Base-by-base conservation (phyloP, 2,329 filamentous ascomycete genomes). In the Lecanoromycetidae sp. region DNA sequence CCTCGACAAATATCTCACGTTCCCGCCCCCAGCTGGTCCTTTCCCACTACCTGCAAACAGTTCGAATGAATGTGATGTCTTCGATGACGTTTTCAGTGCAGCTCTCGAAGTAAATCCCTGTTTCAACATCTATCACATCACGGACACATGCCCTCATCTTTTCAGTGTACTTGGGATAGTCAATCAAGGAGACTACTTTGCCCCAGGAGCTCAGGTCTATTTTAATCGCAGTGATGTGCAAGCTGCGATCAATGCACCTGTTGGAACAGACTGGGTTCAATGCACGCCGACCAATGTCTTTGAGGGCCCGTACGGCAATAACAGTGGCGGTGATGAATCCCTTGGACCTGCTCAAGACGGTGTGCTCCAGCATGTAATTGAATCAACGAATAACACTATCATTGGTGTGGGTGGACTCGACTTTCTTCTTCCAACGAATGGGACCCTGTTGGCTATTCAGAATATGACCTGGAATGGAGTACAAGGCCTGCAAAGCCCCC, bases 91-190 rank as follows among this genome's bases (percentile, higher is more conserved):
- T 25, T 67, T 66, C 55, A 54, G 68, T 0, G 80, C 77, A 25
- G 72, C 73, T 6, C 52, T 68, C 4, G 58, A 66, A 1, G 62
- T 76, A 27, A 91, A 91, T 64, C 85, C 85, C 0, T 91, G 86
- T 67, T 93, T 80, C 63, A 76, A 83, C 59, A 67, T 80, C 4
- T 86, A 85, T 62, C 73, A 80, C 42, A 74, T 90, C 12, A 76
- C 76, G 2, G 79, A 77, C 3, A 82, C 79, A 10, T 91, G 85
- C 59, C 85, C 85, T 0, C 54, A 79, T 2, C 67, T 76, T 2
- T 85, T 77, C 72, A 79, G 87, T 49, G 75, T 61, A 63, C 55
- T 63, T 2, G 61, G 59, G 35, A 66, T 64, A 54, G 56, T 66
- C 37, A 58, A 56, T 8, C 46, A 52, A 19, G 51, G 60, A 3